A percentile compares a stretch with the other conserved stretches of the same genome.
phyloP scores from a whole-genome alignment of 768 basidiomycete genomes.

The Leucocoprinus sp. region DNA sequence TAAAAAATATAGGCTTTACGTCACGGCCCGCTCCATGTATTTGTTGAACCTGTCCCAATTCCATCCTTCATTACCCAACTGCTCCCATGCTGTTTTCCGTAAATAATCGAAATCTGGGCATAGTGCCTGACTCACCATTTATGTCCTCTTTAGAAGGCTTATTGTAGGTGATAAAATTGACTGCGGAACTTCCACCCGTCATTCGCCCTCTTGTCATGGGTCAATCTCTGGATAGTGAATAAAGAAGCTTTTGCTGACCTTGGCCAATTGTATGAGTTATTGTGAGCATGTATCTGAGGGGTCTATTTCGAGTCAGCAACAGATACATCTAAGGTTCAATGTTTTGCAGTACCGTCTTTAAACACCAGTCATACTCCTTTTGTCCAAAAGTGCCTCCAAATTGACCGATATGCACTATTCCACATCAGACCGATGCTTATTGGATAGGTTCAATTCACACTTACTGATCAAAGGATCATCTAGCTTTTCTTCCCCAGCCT shows the following conservation, averaged over 20 bases:
- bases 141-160: slow-evolving; percentile 23
- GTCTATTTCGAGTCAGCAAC: background rate
- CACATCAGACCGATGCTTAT: background rate
- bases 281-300: slow-evolving; percentile 20
- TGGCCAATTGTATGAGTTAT: slow-evolving; percentile 20
- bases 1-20: background rate
- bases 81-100: background rate
- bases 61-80: background rate
- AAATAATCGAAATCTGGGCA: no score
- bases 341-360: slow-evolving; percentile 16
- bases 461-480: slow-evolving; percentile 25
- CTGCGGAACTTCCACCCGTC: slow-evolving; percentile 33
- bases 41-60: background rate
- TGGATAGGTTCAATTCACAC: background rate
- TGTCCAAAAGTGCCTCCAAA: slow-evolving; percentile 4
- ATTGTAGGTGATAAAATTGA: slow-evolving; percentile 33
- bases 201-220: slow-evolving; percentile 1
- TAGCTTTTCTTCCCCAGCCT: slow-evolving; percentile 27
- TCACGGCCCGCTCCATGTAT: background rate
- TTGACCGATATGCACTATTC: background rate
- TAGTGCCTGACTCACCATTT: slow-evolving; percentile 7
- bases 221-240: background rate
- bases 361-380: slow-evolving; percentile 34
- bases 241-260: slow-evolving; percentile 15
- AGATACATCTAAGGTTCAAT: background rate